These are phyloP conservation scores for Conoideocrella luteorostrata DNA, from an alignment of 2,329 filamentous ascomycete species.

Conservation along the genomic window DNA sequence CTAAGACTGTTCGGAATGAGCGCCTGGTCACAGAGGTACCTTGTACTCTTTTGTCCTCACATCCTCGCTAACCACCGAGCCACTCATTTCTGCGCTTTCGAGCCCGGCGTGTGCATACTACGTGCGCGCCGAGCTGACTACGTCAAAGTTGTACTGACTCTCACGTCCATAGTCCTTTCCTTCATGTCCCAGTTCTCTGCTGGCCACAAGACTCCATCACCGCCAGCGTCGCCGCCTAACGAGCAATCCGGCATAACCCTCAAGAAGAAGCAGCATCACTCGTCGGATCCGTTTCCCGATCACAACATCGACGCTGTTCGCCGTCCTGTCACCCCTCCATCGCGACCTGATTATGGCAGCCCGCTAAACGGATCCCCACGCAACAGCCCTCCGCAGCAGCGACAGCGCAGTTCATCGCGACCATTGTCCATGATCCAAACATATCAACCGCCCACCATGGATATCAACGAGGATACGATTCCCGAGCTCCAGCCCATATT, in stretches of 20 bases:
- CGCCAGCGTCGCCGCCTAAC: slow-evolving; percentile 37
- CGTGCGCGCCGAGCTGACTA: neutral
- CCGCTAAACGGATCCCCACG: slow-evolving; percentile 36
- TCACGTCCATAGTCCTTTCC: slow-evolving; percentile 59
- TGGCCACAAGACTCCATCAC: slow-evolving; percentile 38
- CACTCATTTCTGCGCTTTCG: neutral
- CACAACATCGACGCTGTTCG: slow-evolving; percentile 28
- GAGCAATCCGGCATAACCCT: slow-evolving; percentile 25
- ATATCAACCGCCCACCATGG: slow-evolving; percentile 80
- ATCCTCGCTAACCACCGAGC: too few species aligned
- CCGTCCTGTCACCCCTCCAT: slow-evolving; percentile 33
- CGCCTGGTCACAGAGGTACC: too few species aligned
- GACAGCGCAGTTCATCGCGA: slow-evolving; percentile 51
- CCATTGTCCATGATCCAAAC: slow-evolving; percentile 82
- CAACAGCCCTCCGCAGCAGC: slow-evolving; percentile 33
- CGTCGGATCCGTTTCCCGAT: slow-evolving; percentile 27
- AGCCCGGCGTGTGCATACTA: neutral
- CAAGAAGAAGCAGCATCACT: slow-evolving; percentile 21
- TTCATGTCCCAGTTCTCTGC: slow-evolving; percentile 79
- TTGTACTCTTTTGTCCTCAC: too few species aligned
- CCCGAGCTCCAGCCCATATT: slow-evolving; percentile 94
- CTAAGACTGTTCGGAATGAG: slow-evolving; percentile 1
- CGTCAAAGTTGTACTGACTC: slow-evolving; percentile 7
- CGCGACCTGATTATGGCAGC: slow-evolving; percentile 34
- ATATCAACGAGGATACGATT: slow-evolving; percentile 75